Base-by-base conservation (phyloP, 2,329 filamentous ascomycete species). In the Fusarium clavum region DNA sequence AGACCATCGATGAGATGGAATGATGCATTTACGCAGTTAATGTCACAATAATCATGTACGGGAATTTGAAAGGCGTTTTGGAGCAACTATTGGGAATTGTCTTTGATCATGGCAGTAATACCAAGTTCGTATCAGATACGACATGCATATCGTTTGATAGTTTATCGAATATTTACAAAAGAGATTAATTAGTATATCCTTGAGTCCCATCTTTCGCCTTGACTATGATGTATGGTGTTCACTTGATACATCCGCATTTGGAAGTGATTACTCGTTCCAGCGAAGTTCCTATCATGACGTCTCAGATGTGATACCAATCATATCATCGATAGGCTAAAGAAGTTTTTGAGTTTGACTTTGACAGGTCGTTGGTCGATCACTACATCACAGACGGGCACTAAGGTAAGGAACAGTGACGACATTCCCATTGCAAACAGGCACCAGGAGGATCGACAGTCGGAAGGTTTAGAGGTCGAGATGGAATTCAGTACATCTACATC, bases 21-120 rank as follows among this genome's bases (percentile, higher is more conserved):
- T 63, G 57, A 67, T 70, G 67, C 62, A 71, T 70, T 71, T 61
- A 71, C 58, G 64, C 34, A 54, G 43, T 32, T 27, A 58, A 70
- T 57, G 68, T 71, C 52, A 61, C 47, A 65, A 69, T 58, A 57
- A 60, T 60, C 67, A 68, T 61, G 58, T 56, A 45, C 20, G 48
- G 64, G 34, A 57, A 44, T 47, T 6, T 11, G 27, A 27, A 16
- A 24, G 60, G 46, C 25, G 57, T 57, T 54, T 14, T 20, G 63
- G 68, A 22, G 51, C 60, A 69, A 69, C 14, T 55, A 41, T 47
- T 47, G 52, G 63, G 58, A 61, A 38, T 55, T 57, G 55, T 45
- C 65, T 47, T 57, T 43, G 27, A 38, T 52, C 22, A 65, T 55
- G 60, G 64, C 20, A 57, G 47, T 45, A 71, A 70, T 68, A 71